Percentiles rank a stretch among this genome's conserved stretches.
Evolutionary conservation across 257 asterid species (phyloP).

Genomic region (Penstemon eatonii): DNA sequence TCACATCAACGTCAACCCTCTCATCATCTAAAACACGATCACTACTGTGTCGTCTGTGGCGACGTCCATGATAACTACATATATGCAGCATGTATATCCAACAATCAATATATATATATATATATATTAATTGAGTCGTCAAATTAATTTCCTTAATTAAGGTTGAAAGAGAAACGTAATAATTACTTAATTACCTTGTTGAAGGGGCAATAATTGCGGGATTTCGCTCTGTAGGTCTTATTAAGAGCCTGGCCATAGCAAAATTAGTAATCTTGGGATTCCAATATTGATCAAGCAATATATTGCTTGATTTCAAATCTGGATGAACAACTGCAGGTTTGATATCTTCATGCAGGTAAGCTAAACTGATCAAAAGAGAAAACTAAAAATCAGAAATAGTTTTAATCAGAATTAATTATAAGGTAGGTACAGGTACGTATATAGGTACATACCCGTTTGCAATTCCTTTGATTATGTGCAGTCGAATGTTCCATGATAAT

Average conservation of each 20-base stretch:
- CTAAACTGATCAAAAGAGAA: no score
- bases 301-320: slow-evolving; percentile 53
- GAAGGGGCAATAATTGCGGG: slow-evolving; percentile 31
- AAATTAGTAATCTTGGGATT: slow-evolving; percentile 55
- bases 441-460: slow-evolving; percentile 62
- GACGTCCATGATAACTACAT: slow-evolving; percentile 44
- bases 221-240: slow-evolving; percentile 37
- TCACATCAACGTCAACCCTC: slow-evolving; percentile 39
- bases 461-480: slow-evolving; percentile 52
- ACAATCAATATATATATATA: not conserved
- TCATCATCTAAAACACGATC: slow-evolving; percentile 28
- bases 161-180: no score
- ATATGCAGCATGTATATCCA: slow-evolving; percentile 2
- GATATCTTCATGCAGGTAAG: slow-evolving; percentile 57
- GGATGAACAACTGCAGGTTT: slow-evolving; percentile 42
- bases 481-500: slow-evolving; percentile 51
- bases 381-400: no score
- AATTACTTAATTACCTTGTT: slow-evolving; percentile 11
- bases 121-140: no score
- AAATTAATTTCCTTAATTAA: no score
- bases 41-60: no score
- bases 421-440: no score
- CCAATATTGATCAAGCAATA: slow-evolving; percentile 60
- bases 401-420: no score
- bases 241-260: slow-evolving; percentile 42